Evolutionary conservation across 352 stramenopile genomes (phyloP), one percentile per base, ranked within the genome.

Genomic region (Phytophthora uliginosa): DNA sequence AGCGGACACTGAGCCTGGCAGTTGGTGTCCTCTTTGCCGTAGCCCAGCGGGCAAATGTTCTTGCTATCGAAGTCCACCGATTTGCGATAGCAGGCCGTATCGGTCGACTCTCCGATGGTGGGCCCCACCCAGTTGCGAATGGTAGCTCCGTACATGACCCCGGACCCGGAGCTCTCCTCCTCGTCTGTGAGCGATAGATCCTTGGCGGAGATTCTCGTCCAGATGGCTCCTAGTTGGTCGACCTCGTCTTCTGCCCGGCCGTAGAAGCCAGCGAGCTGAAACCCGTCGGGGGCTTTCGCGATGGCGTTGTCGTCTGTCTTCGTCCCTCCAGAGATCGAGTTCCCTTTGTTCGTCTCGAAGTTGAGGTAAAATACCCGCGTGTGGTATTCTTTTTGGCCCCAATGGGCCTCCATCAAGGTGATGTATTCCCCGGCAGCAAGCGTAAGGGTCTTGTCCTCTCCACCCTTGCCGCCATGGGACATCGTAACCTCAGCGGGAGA

Each of bases 1-100:
- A 91, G 33, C 7, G 83, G 83, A 63, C 83, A 88, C 57, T 83
- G 58, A n/a, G 71, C 62, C 8, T 71, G 8, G 40, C 71, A 75
- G 2, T 17, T 38, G 4, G 33, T 50, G 7, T 63, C 28, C 3
- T 63, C 42, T 8, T 60, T 59, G 20, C 22, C 57, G 53, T 69
- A 78, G 6, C 67, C 71, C 54, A 33, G 28, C 13, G 71, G 60
- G 36, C 71, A 78, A 15, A 31, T 22, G 4, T 58, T 59, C 18
- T 52, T 53, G 33, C 56, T 65, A 31, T 62, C 31, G n/a, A 59
- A 59, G n/a, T 59, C n/a, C 13, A 45, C 31, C n/a, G 53, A 59
- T n/a, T 59, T 59, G 2, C 53, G 53, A 20, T 59, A 59, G 53
- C 53, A 59, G 18, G 53, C 53, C 1, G 53, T 59, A 28, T 59